phyloP scores from a whole-genome alignment of 75 land plant species.

The Isoetes taiwanensis region DNA sequence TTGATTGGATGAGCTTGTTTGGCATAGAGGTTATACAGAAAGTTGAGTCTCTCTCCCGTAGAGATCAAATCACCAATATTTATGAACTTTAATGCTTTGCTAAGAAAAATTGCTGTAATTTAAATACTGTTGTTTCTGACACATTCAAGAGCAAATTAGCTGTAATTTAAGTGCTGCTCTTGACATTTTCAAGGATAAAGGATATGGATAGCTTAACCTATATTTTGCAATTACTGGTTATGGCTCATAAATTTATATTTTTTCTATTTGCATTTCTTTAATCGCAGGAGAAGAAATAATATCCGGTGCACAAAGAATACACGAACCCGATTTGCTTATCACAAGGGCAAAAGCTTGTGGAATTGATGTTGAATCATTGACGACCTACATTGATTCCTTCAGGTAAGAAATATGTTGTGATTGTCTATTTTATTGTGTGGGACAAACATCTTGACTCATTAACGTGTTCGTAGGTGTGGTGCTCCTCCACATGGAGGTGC shows the following conservation, averaged over 20 bases:
- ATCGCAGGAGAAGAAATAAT: slow-evolving; percentile 93
- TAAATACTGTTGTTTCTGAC: too few relatives aligned
- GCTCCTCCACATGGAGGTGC: slow-evolving; percentile 75
- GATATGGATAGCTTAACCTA: too few relatives aligned
- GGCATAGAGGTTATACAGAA: not conserved
- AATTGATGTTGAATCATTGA: slow-evolving; percentile 59
- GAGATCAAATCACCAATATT: too few relatives aligned
- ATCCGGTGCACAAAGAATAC: slow-evolving; percentile 86
- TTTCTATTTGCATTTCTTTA: too few relatives aligned
- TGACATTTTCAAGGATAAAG: too few relatives aligned
- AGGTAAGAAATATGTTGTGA: slow-evolving; percentile 26
- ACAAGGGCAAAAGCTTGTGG: slow-evolving; percentile 50
- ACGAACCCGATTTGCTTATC: slow-evolving; percentile 47
- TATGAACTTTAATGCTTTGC: too few relatives aligned
- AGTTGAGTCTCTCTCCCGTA: not conserved
- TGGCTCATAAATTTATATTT: too few relatives aligned
- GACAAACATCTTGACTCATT: not conserved
- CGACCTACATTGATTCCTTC: slow-evolving; percentile 84
- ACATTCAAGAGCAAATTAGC: too few relatives aligned
- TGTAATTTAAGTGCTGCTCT: too few relatives aligned
- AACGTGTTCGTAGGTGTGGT: slow-evolving; percentile 42
- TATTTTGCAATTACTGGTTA: too few relatives aligned
- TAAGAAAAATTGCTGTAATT: too few relatives aligned
- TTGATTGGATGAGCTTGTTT: not conserved
- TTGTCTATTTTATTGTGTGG: not conserved